These are phyloP conservation scores for Teunomyces kruisii DNA, from an alignment of 805 yeast genomes.

Conservation along the genomic window DNA sequence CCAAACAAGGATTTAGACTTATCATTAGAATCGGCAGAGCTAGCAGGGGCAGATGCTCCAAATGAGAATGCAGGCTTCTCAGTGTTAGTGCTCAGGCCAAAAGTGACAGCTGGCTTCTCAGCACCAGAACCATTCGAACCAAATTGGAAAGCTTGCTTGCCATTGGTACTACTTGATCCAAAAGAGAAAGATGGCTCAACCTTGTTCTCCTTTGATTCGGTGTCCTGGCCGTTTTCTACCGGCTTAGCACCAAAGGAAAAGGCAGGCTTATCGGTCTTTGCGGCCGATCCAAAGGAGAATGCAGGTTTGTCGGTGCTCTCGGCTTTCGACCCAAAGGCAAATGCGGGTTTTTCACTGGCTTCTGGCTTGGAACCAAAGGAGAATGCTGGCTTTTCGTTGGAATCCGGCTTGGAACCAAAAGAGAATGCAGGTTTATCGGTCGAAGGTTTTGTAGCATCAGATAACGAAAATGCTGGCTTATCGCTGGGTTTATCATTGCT, in stretches of 20 bases:
- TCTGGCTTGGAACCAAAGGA: constrained; percentile 1
- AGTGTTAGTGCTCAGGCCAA: constrained; percentile 2
- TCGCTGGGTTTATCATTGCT: constrained; percentile 6
- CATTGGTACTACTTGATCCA: constrained; percentile 6
- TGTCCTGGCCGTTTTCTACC: neutral
- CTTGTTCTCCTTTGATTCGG: neutral
- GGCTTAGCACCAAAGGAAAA: constrained; percentile 20
- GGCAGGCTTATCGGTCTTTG: constrained; percentile 6
- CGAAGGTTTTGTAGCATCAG: constrained; percentile 1
- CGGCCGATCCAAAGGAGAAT: constrained; percentile 38
- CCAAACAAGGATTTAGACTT: neutral
- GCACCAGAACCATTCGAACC: constrained; percentile 7
- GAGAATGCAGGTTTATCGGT: constrained; percentile 16
- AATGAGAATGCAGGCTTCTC: constrained; percentile 9
- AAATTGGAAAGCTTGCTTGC: constrained; percentile 8
- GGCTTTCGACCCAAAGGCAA: constrained; percentile 16
- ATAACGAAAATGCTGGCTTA: constrained; percentile 4
- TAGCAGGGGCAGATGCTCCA: constrained; percentile 1
- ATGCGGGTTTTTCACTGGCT: constrained; percentile 12
- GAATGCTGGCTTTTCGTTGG: constrained; percentile 2
- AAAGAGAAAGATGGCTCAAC: constrained; percentile 12
- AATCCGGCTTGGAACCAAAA: constrained; percentile 1
- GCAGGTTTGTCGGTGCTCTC: constrained; percentile 33
- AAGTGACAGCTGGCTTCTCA: constrained; percentile 5
- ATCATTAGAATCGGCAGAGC: neutral